A percentile compares a stretch with the other conserved stretches of the same genome.
Evolutionary conservation across 2,329 filamentous ascomycete genomes (phyloP).

Genomic region (Colletotrichum tropicale): DNA sequence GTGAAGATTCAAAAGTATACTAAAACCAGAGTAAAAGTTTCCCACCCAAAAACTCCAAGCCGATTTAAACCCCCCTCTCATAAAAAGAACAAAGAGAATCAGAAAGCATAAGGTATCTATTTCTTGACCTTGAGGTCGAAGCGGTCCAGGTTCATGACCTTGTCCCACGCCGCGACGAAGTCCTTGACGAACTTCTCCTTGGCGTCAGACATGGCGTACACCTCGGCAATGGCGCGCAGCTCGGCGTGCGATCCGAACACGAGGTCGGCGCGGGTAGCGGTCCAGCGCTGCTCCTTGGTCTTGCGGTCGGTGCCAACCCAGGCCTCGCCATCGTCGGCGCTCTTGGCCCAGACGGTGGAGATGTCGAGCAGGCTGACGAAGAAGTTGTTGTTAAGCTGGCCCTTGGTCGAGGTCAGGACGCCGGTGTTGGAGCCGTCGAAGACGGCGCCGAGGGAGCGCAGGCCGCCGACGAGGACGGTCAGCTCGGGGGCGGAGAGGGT

Average conservation of each 20-base stretch:
- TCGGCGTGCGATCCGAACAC: conserved; percentile 77
- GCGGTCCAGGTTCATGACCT: conserved; percentile 78
- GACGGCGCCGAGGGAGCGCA: conserved; percentile 73
- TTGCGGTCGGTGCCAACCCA: conserved; percentile 71
- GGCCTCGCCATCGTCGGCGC: conserved; percentile 50
- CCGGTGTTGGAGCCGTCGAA: conserved; percentile 72
- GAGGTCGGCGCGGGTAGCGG: conserved; percentile 70
- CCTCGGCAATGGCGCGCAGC: conserved; percentile 72
- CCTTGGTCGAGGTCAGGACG: conserved; percentile 71
- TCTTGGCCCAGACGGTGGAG: conserved; percentile 62
- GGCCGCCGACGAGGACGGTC: conserved; percentile 73
- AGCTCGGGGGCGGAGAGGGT: conserved; percentile 74
- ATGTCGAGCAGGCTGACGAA: conserved; percentile 80
- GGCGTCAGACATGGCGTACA: conserved; percentile 68
- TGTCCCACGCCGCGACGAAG: conserved; percentile 74
- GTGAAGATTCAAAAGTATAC: background rate
- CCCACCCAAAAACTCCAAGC: background rate
- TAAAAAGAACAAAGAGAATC: background rate
- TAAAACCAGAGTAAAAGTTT: background rate
- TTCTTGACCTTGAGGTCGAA: conserved; percentile 56
- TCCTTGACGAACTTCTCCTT: conserved; percentile 71
- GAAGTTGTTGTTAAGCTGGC: conserved; percentile 79
- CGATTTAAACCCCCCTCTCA: background rate
- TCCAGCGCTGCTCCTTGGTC: conserved; percentile 71
- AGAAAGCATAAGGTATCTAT: background rate